Percentiles rank a stretch among this genome's conserved stretches.
Evolutionary conservation across 2,329 filamentous ascomycete species (phyloP).

Genomic region (Fusarium lyarnte): DNA sequence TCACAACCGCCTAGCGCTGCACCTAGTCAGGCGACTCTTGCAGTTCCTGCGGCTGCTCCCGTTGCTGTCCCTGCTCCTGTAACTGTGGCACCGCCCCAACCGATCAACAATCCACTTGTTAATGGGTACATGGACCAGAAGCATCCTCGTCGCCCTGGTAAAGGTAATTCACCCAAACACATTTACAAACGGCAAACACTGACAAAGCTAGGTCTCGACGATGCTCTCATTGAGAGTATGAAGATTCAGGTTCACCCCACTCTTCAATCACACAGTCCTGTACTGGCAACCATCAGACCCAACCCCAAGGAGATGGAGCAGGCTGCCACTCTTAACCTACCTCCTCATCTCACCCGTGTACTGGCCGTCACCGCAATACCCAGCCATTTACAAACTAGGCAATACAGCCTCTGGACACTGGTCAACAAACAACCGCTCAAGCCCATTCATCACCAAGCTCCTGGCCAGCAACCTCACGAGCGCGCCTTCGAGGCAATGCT

Average conservation of each 20-base stretch:
- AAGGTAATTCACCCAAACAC: slow-evolving; percentile 48
- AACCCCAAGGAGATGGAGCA: slow-evolving; percentile 74
- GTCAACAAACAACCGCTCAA: slow-evolving; percentile 73
- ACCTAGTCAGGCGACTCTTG: slow-evolving; percentile 28
- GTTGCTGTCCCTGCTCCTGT: slow-evolving; percentile 18
- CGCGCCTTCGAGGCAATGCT: slow-evolving; percentile 81
- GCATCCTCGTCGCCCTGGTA: slow-evolving; percentile 52
- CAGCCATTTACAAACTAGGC: slow-evolving; percentile 69
- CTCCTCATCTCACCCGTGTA: slow-evolving; percentile 73
- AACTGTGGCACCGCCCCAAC: slow-evolving; percentile 37
- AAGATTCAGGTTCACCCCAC: slow-evolving; percentile 74
- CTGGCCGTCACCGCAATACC: slow-evolving; percentile 76
- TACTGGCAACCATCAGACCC: slow-evolving; percentile 71
- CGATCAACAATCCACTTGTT: slow-evolving; percentile 42
- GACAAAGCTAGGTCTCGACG: slow-evolving; percentile 56
- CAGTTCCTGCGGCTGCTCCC: background rate
- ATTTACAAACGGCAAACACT: slow-evolving; percentile 8
- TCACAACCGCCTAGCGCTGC: slow-evolving; percentile 28
- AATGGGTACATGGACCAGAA: slow-evolving; percentile 50
- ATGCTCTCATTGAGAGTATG: slow-evolving; percentile 75
- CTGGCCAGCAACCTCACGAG: slow-evolving; percentile 66
- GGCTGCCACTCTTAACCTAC: slow-evolving; percentile 76
- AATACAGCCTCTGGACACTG: slow-evolving; percentile 80
- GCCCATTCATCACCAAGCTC: slow-evolving; percentile 56
- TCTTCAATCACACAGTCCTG: slow-evolving; percentile 68